A percentile compares a stretch with the other conserved stretches of the same genome.
phyloP scores from a whole-genome alignment of 176 grass and related monocot species.

The Thinopyrum elongatum region DNA sequence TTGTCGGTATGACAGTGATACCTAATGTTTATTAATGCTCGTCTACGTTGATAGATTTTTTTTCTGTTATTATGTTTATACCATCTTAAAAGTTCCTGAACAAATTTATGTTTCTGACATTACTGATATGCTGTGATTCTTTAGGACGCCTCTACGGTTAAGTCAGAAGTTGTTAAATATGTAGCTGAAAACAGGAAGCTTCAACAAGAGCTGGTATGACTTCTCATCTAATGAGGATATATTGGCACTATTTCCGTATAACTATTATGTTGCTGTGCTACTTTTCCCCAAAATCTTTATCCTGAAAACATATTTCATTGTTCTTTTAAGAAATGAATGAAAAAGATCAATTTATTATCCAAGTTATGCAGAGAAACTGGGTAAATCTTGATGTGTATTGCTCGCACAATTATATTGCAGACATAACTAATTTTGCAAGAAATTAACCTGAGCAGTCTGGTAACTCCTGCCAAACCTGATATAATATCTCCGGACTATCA shows the following conservation, averaged over 20 bases:
- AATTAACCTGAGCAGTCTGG: neutral
- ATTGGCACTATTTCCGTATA: constrained; percentile 3
- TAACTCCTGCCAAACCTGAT: neutral
- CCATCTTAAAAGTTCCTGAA: neutral
- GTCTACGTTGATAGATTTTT: neutral
- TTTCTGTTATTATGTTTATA: neutral
- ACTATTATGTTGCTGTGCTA: neutral
- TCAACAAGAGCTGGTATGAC: constrained; percentile 59
- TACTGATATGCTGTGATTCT: constrained; percentile 1
- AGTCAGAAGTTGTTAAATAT: constrained; percentile 40
- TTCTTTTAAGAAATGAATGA: constrained; percentile 11
- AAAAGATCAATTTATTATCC: neutral
- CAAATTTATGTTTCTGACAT: constrained; percentile 12
- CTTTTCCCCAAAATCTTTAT: neutral
- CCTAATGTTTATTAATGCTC: neutral
- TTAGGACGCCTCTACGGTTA: constrained; percentile 45
- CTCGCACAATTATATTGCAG: neutral
- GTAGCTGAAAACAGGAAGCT: constrained; percentile 73
- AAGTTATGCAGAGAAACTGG: neutral
- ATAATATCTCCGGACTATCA: neutral
- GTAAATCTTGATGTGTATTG: neutral
- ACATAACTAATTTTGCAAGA: neutral
- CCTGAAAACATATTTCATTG: neutral
- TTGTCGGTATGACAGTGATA: neutral
- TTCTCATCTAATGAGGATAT: constrained; percentile 3